Conservation (phyloP, 192 early-diverging fungal genomes). For the Thoreauomyces humboldtii region DNA sequence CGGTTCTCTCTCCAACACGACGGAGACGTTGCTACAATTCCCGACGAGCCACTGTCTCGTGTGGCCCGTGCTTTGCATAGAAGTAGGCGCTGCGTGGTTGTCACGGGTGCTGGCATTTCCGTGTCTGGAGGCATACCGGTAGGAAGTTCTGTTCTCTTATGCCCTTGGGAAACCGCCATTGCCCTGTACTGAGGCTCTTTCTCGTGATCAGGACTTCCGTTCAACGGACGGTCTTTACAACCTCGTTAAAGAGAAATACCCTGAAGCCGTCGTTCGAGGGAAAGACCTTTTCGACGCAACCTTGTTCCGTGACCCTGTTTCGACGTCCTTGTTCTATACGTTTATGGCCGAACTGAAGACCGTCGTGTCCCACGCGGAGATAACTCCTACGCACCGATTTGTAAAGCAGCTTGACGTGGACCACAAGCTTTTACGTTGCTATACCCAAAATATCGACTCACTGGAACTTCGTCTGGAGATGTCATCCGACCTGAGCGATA, state of each 20-base stretch:
- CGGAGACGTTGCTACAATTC: background rate
- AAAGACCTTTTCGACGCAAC: constrained; percentile 84
- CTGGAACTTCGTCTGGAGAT: constrained; percentile 73
- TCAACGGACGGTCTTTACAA: constrained; percentile 83
- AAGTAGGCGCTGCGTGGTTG: constrained; percentile 52
- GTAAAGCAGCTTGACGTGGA: constrained; percentile 71
- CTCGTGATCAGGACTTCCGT: constrained; percentile 71
- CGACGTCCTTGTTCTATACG: constrained; percentile 59
- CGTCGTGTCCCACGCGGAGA: constrained; percentile 65
- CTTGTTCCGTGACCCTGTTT: constrained; percentile 66
- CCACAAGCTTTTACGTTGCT: constrained; percentile 82
- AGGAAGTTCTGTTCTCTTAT: background rate
- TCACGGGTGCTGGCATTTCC: constrained; percentile 90
- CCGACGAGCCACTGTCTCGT: background rate
- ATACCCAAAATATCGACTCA: constrained; percentile 96
- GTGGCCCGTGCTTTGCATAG: constrained; percentile 24
- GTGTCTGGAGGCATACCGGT: constrained; percentile 83
- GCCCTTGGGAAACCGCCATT: background rate
- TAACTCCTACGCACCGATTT: constrained; percentile 84
- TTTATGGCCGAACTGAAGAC: constrained; percentile 87
- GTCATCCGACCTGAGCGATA: constrained; percentile 27
- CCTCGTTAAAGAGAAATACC: constrained; percentile 74
- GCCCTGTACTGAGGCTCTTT: background rate
- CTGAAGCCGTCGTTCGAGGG: constrained; percentile 66
- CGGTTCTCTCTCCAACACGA: background rate